These are phyloP conservation scores for Aspergillus brunneoviolaceus DNA, from an alignment of 2,329 filamentous ascomycete species.

Conservation along the genomic window DNA sequence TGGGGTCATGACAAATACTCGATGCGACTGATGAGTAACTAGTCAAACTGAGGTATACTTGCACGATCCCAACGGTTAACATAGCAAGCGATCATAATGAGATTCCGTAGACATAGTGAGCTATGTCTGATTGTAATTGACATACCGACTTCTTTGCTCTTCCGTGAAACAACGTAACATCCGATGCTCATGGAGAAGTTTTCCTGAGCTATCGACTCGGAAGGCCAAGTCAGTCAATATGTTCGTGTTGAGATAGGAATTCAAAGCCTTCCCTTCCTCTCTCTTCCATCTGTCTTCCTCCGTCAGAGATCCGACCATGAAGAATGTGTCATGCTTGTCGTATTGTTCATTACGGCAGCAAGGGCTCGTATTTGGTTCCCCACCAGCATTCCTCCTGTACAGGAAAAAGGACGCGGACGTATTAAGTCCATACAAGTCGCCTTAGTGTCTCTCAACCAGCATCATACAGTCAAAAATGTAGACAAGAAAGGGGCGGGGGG, in stretches of 20 bases:
- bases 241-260: not conserved
- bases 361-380: slow-evolving; percentile 7
- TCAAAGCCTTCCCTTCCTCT: not conserved
- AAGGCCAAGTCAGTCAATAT: not conserved
- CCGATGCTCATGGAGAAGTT: not conserved
- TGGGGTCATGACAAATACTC: not conserved
- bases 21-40: not conserved
- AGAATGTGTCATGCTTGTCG: slow-evolving; percentile 7
- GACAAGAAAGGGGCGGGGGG: not conserved
- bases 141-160: not conserved
- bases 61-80: not conserved
- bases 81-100: not conserved
- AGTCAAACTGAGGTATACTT: not conserved
- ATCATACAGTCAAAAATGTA: not conserved
- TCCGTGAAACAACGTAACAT: not conserved
- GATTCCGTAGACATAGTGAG: not conserved
- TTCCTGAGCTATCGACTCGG: not conserved
- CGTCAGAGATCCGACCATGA: not conserved
- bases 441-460: not conserved
- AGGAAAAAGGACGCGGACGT: not conserved
- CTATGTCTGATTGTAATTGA: not conserved
- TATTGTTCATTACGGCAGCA: slow-evolving; percentile 5
- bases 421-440: not conserved
- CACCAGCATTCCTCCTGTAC: not conserved
- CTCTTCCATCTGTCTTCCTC: not conserved